Base-by-base conservation (phyloP, 441 rosid genomes). In the Arabidopsis lyrata region DNA sequence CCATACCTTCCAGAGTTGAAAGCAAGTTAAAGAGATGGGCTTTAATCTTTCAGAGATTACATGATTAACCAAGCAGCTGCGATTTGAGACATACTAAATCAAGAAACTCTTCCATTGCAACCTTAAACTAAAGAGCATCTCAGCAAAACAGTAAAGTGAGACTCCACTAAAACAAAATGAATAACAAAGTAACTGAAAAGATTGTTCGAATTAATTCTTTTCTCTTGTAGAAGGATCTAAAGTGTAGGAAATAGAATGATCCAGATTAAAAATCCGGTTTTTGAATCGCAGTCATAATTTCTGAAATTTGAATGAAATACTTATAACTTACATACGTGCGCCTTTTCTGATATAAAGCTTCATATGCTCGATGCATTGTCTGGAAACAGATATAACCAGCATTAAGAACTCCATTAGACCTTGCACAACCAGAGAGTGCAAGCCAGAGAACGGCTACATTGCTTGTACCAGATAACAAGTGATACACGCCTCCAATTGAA, bases 351-450 rank as follows among this genome's bases (percentile, higher is more conserved):
- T 84, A 79, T 5, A 80, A 56, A 68, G 92, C 93, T 76, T 85
- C 86, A 76, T 89, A 90, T 64, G 81, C 87, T 77, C 48, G 84
- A 80, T 89, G 91, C 90, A 94, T 88, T 0, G 92, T 84, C 87
- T 85, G 93, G 81, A 90, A 90, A 83, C 97, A 85, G 63, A 87
- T 71, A 79, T 90, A 94, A 70, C 97, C 97, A 76, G 99, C 95
- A 85, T 92, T 89, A 68, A 94, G 85, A 81, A 92, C 83, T 70
- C 99, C 99, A 70, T 92, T 94, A 52, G 99, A 89, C 82, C 99
- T 89, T 78, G 99, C 93, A 86, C 83, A 85, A 45, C 90, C 86
- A 70, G 97, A 94, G 68, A 90, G 81, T 29, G 96, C 89, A 85
- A 95, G 79, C 88, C 90, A 95, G 58, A 92, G 77, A 60, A 82